Evolutionary conservation across 306 rosid species (phyloP), one percentile per base, ranked within the genome.

Genomic region (barrel medic (Medicago truncatula)): DNA sequence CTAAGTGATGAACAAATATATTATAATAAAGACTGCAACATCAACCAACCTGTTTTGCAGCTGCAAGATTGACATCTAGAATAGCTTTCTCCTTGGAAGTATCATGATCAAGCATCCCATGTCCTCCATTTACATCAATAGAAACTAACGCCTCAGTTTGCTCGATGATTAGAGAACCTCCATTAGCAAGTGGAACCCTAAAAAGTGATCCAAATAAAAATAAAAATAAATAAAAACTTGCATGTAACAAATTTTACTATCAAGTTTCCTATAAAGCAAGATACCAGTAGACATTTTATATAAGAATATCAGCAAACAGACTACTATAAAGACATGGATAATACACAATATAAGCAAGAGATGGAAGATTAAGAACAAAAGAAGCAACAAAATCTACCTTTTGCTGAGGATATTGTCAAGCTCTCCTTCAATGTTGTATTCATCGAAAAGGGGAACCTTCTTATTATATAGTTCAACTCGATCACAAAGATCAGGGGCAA

Each of bases 111-210:
- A 95, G 81, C 93, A 95, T 85, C 84, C 91, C 96, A 83, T 89
- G 97, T 76, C 99, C 99, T 43, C 97, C 97, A 82, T 95, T 95
- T 63, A 95, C 99, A 75, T 95, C 99, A 54, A 95, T 88, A 49
- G 99, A 95, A 73, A 95, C 99, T 81, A 95, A 78, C 73, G 99
- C 99, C 84, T 92, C 99, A 58, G 99, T 95, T 92, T 95, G 99
- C 78, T 95, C 99, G 66, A 95, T 95, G 77, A 92, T 86, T 67
- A 95, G 82, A 67, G 97, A 95, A 75, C 99, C 99, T 78, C 97
- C 97, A 75, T 95, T 90, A 63, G 84, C 84, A 80, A 95, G 91
- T 64, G 88, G 92, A 90, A 95, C 97, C 89, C 99, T 95, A 85
- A 18, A 83, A 83, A 63, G 56, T 59, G 71, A 70, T 67, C 59